A percentile compares a stretch with the other conserved stretches of the same genome.
phyloP scores from a whole-genome alignment of 768 basidiomycete genomes.

The Flagelloscypha sp. region DNA sequence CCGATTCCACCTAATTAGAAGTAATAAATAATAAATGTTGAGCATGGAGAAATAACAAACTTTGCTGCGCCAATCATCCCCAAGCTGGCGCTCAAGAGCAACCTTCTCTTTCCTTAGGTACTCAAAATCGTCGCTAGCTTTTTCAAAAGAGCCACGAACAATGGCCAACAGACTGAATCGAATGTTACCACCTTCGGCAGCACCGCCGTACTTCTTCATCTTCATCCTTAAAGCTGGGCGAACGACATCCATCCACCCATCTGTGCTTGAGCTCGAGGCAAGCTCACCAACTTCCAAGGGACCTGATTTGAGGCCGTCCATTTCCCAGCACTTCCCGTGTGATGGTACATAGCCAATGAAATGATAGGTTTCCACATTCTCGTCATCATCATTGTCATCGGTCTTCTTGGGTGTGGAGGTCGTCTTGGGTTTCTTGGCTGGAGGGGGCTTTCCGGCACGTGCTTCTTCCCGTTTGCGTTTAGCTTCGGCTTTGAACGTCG shows the following conservation, averaged over 20 bases:
- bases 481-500: constrained; percentile 35
- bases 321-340: constrained; percentile 61
- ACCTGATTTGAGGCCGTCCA: constrained; percentile 55
- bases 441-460: constrained; percentile 21
- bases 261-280: constrained; percentile 12
- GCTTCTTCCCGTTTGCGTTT: constrained; percentile 26
- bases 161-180: constrained; percentile 56
- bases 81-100: constrained; percentile 37
- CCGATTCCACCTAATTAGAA: constrained; percentile 30
- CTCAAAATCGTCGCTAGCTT: constrained; percentile 45
- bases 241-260: constrained; percentile 52
- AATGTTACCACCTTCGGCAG: constrained; percentile 36
- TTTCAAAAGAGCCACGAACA: constrained; percentile 41
- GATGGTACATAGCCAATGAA: constrained; percentile 61
- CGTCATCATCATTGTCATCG: constrained; percentile 18
- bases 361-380: constrained; percentile 45
- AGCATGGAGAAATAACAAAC: constrained; percentile 11
- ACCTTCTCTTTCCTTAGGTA: constrained; percentile 39
- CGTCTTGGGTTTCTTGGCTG: constrained; percentile 28
- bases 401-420: constrained; percentile 17
- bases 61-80: constrained; percentile 30
- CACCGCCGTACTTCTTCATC: constrained; percentile 51
- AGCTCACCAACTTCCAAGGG: constrained; percentile 59
- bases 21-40: neutral
- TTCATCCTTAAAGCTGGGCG: constrained; percentile 53